Evolutionary conservation across 345 rosid genomes (phyloP).

Genomic region (Clausena lansium): DNA sequence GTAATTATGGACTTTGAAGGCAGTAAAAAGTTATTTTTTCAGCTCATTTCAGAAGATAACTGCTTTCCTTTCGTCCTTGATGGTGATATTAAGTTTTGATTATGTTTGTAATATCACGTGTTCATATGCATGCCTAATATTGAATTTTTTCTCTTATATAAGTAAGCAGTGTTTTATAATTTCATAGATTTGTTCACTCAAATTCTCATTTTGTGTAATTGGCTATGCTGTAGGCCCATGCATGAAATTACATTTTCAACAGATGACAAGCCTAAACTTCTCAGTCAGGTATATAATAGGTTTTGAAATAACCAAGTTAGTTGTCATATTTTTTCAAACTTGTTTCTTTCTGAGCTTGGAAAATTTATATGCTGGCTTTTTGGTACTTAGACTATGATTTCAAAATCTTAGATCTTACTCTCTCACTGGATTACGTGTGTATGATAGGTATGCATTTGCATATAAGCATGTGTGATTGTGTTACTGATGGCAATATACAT

Average conservation of each 20-base stretch:
- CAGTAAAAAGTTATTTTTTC: too few relatives aligned
- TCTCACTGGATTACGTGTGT: background rate
- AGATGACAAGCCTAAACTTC: constrained; percentile 93
- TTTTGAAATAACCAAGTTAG: constrained; percentile 9
- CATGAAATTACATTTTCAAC: constrained; percentile 93
- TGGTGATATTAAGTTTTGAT: background rate
- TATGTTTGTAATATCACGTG: background rate
- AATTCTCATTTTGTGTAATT: constrained; percentile 17
- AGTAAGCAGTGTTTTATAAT: background rate
- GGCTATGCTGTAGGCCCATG: constrained; percentile 68
- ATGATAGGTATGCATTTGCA: background rate
- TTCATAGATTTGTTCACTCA: constrained; percentile 14
- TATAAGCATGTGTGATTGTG: background rate
- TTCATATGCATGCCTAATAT: background rate
- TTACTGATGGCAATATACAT: background rate
- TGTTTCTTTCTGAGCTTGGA: constrained; percentile 7
- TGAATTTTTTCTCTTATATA: background rate
- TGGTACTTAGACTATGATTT: constrained; percentile 8
- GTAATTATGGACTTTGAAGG: background rate
- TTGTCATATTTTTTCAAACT: constrained; percentile 7
- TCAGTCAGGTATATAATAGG: constrained; percentile 73
- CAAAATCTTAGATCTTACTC: background rate
- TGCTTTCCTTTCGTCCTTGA: background rate
- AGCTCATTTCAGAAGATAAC: background rate
- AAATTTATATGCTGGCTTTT: constrained; percentile 3